These are phyloP conservation scores for Hypoxylon trugodes DNA, from an alignment of 495 filamentous ascomycete genomes.

Conservation along the genomic window DNA sequence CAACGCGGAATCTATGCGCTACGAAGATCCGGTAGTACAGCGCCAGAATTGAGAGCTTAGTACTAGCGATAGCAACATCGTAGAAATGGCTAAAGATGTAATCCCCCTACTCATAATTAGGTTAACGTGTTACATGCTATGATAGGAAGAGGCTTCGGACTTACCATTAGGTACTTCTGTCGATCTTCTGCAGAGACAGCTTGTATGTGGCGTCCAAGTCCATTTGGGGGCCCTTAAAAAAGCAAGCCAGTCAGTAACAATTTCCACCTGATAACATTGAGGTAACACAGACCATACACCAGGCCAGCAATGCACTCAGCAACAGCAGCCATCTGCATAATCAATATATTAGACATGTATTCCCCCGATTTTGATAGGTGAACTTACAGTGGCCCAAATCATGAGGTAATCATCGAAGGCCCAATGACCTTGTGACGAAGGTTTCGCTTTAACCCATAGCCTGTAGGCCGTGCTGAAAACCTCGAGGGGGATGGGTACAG, in stretches of 20 bases:
- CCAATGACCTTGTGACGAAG: constrained; percentile 21
- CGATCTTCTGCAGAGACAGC: constrained; percentile 12
- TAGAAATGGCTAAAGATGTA: constrained; percentile 47
- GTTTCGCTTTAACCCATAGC: constrained; percentile 33
- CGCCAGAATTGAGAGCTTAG: constrained; percentile 44
- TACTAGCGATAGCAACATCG: constrained; percentile 42
- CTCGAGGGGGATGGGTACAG: constrained; percentile 42
- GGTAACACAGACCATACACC: constrained; percentile 32
- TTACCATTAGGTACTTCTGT: constrained; percentile 34
- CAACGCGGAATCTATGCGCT: constrained; percentile 21
- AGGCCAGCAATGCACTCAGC: constrained; percentile 39
- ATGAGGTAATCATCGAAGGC: constrained; percentile 43
- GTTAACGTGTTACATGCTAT: not conserved
- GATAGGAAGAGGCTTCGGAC: not conserved
- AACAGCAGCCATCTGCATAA: constrained; percentile 30
- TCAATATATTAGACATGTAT: not conserved
- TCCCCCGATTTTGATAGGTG: not conserved
- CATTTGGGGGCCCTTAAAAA: constrained; percentile 29
- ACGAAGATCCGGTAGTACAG: constrained; percentile 43
- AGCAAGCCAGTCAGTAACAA: not conserved
- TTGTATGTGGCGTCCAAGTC: constrained; percentile 41
- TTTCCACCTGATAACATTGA: not conserved
- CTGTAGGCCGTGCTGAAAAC: constrained; percentile 35
- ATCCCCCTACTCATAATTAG: constrained; percentile 29
- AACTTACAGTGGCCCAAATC: constrained; percentile 40